phyloP scores from a whole-genome alignment of 495 filamentous ascomycete genomes.

The Xylaria grammica region DNA sequence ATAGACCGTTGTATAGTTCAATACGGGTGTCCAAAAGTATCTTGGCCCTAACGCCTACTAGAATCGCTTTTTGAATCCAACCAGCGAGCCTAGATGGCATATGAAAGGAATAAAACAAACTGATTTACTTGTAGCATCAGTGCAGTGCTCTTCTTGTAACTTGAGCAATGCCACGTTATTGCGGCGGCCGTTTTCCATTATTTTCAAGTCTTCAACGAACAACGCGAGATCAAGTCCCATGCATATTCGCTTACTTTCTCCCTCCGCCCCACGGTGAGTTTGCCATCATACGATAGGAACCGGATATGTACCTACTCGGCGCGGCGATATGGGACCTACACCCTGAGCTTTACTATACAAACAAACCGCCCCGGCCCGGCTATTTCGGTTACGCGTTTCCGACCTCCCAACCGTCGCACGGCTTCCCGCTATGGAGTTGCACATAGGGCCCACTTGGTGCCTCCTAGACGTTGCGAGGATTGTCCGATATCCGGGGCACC shows the following conservation, averaged over 20 bases:
- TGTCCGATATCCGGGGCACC: slow-evolving; percentile 18
- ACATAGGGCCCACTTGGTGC: slow-evolving; percentile 12
- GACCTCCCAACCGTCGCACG: background rate
- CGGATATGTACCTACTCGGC: too few relatives aligned
- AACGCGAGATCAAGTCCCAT: background rate
- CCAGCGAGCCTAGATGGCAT: too few relatives aligned
- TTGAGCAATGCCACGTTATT: background rate
- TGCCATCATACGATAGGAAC: too few relatives aligned
- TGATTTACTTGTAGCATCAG: background rate
- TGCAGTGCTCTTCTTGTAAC: background rate
- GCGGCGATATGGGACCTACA: too few relatives aligned
- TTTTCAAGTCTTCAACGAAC: too few relatives aligned
- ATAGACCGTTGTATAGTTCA: background rate
- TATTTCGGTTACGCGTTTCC: slow-evolving; percentile 1
- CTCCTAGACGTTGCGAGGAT: background rate
- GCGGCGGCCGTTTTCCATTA: background rate
- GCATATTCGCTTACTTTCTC: background rate
- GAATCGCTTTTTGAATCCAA: background rate
- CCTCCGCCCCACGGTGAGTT: too few relatives aligned
- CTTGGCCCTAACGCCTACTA: background rate
- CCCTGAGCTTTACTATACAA: background rate
- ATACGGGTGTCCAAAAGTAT: background rate
- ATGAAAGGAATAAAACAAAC: background rate
- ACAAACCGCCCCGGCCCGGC: background rate
- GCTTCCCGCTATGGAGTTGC: background rate